phyloP scores from a whole-genome alignment of 169 alveolate species.

The Babesia ovis region DNA sequence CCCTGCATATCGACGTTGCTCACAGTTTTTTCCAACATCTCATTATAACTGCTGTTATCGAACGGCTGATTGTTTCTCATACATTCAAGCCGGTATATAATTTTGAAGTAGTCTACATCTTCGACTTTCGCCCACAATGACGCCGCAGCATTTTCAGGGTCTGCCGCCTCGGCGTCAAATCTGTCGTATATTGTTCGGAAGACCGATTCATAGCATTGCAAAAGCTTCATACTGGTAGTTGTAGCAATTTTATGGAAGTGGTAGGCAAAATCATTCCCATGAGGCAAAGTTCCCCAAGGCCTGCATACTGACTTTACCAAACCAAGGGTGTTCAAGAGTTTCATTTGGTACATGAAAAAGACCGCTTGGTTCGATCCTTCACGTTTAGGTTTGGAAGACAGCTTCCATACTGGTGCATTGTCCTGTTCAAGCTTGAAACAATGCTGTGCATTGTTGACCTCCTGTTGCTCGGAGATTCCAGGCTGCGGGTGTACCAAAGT shows the following conservation, averaged over 20 bases:
- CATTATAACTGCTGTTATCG: conserved; percentile 31
- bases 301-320: conserved; percentile 58
- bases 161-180: conserved; percentile 41
- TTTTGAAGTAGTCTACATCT: conserved; percentile 65
- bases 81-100: conserved; percentile 57
- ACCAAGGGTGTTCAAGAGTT: conserved; percentile 60
- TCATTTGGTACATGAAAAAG: conserved; percentile 58
- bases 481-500: conserved; percentile 5
- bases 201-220: conserved; percentile 52
- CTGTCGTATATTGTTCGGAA: conserved; percentile 53
- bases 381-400: not conserved
- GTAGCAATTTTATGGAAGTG: conserved; percentile 59
- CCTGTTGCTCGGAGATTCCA: conserved; percentile 17
- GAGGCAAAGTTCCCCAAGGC: conserved; percentile 70
- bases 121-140: conserved; percentile 53
- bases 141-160: conserved; percentile 36
- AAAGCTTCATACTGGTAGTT: conserved; percentile 6
- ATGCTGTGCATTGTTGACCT: not conserved
- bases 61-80: conserved; percentile 56
- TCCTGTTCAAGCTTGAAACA: not conserved
- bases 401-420: not conserved
- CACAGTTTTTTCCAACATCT: conserved; percentile 46
- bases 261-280: conserved; percentile 61
- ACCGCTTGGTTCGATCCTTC: conserved; percentile 19
- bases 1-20: conserved; percentile 18